These are phyloP conservation scores for Colletotrichum abscissum DNA, from an alignment of 2,329 filamentous ascomycete genomes.

Conservation along the genomic window DNA sequence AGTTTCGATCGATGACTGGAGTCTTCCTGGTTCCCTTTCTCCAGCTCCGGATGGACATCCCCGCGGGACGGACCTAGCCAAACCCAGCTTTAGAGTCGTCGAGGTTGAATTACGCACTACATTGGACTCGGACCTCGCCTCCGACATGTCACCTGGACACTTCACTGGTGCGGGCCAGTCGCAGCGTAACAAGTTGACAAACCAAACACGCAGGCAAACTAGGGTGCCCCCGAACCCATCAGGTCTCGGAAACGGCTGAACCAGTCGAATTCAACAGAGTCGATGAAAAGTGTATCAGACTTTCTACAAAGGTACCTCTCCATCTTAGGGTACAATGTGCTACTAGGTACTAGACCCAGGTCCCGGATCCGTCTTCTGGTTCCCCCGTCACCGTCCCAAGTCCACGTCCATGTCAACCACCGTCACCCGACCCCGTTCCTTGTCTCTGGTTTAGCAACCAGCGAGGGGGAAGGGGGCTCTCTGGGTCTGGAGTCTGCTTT, in stretches of 20 bases:
- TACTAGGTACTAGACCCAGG: background rate
- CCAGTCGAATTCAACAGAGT: slow-evolving; percentile 8
- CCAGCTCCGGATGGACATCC: background rate
- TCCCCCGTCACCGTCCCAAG: slow-evolving; percentile 1
- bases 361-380: background rate
- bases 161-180: slow-evolving; percentile 18
- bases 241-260: background rate
- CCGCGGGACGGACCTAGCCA: slow-evolving; percentile 6
- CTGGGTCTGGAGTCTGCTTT: background rate
- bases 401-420: slow-evolving; percentile 10
- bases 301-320: background rate
- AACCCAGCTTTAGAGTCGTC: background rate
- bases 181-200: slow-evolving; percentile 33
- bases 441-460: slow-evolving; percentile 14
- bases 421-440: slow-evolving; percentile 4
- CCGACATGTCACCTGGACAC: slow-evolving; percentile 30
- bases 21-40: background rate
- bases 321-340: background rate
- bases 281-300: slow-evolving; percentile 2
- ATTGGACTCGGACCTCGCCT: slow-evolving; percentile 28
- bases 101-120: slow-evolving; percentile 5
- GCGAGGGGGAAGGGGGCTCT: background rate
- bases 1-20: background rate
- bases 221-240: slow-evolving; percentile 1
- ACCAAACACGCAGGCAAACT: slow-evolving; percentile 17